Evolutionary conservation across 805 yeast genomes (phyloP), one percentile per base, ranked within the genome.

Genomic region (Deakozyma indianensis): DNA sequence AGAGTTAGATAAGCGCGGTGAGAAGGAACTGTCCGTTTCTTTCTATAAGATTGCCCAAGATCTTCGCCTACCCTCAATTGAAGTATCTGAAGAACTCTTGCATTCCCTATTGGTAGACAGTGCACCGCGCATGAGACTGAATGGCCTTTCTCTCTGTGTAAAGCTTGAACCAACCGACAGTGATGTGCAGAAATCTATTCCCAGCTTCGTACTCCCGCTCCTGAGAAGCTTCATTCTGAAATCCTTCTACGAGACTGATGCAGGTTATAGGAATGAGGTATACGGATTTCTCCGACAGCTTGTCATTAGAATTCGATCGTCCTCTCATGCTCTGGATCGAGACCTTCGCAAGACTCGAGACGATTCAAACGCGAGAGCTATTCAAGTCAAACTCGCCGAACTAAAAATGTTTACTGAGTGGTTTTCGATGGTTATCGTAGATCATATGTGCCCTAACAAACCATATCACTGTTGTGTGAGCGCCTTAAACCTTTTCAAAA

Each of bases 241-340:
- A 4, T 32, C 38, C 18, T 70, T 81, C 47, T 67, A 72, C n/a
- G 94, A 83, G 48, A 67, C 73, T 18, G 77, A 80, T 46, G 68
- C 84, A 15, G 88, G 82, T 49, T 67, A 74, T 1, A 68, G 96
- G 55, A 79, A 78, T 50, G 78, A 75, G 41, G 75, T 83, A 44
- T 67, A 69, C 23, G 77, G 90, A 2, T 55, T 75, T 16, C 61
- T 87, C 47, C 71, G 80, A 45, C 75, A 71, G 46, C 78, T 87
- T 50, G 56, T 85, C 11, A 59, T 70, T 23, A 67, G 96, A 52
- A 60, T 83, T 16, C 70, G 83, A 51, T 92, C 81, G 45, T 82
- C 88, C 0, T 62, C 80, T 1, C 77, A 80, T 57, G 72, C 78
- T 0, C 51, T 75, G 22, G 56, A 70, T 21, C 70, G 84, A 53